Conservation (phyloP, 75 land plant species). For the Cupressus sempervirens region DNA sequence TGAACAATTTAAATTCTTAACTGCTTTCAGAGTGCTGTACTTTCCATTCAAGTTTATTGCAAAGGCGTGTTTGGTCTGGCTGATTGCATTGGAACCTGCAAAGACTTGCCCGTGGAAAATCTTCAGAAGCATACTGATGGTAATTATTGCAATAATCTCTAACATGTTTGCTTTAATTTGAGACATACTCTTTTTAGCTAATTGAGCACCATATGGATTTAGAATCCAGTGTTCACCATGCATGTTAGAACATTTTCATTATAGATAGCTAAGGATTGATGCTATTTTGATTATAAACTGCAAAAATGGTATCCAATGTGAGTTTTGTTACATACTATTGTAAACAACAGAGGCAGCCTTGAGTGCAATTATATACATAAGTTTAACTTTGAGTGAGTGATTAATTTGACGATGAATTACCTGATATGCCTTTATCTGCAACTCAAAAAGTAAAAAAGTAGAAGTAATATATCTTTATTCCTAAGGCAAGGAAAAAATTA, state of each 20-base stretch:
- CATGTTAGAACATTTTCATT: neutral
- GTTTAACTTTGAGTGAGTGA: neutral
- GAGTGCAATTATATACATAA: neutral
- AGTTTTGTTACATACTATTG: neutral
- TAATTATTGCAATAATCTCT: neutral
- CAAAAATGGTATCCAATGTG: neutral
- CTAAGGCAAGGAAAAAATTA: neutral
- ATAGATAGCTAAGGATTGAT: neutral
- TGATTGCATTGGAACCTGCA: neutral
- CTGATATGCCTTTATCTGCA: neutral
- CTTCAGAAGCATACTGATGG: conserved; percentile 5
- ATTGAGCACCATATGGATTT: neutral
- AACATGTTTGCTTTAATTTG: neutral
- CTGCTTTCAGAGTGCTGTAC: conserved; percentile 10
- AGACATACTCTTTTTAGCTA: neutral
- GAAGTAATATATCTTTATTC: neutral
- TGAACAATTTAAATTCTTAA: neutral
- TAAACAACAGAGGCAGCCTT: neutral
- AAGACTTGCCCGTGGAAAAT: conserved; percentile 1
- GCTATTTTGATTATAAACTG: neutral
- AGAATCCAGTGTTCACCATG: neutral
- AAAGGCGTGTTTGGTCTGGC: conserved; percentile 16
- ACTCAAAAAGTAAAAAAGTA: neutral
- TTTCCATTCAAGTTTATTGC: conserved; percentile 10
- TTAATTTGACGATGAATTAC: neutral